A percentile compares a stretch with the other conserved stretches of the same genome.
Conservation (phyloP, 2,329 filamentous ascomycete species). For the Pseudocercospora fuligena region DNA sequence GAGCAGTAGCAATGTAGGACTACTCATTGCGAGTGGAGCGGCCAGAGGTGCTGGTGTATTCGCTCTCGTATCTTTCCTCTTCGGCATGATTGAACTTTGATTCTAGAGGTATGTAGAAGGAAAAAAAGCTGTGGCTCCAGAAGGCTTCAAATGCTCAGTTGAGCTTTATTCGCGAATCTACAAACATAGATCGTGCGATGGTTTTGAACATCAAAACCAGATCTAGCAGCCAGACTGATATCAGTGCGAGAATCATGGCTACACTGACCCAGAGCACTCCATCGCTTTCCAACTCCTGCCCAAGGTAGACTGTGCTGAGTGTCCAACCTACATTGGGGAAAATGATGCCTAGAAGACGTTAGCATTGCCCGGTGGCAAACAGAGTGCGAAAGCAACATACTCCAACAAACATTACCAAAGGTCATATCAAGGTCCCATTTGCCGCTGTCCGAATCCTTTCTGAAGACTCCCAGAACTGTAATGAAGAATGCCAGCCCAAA, state of each 20-base stretch:
- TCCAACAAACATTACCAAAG: constrained; percentile 28
- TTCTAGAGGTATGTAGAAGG: background rate
- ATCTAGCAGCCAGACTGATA: constrained; percentile 62
- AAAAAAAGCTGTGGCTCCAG: too few species aligned
- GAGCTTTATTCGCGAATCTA: constrained; percentile 31
- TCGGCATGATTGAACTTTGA: background rate
- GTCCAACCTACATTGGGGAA: constrained; percentile 70
- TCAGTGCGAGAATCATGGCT: constrained; percentile 61
- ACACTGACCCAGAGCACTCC: constrained; percentile 60
- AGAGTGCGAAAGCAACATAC: constrained; percentile 4
- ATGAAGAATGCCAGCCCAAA: constrained; percentile 30
- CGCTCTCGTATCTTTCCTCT: background rate
- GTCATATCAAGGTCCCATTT: constrained; percentile 22
- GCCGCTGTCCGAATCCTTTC: constrained; percentile 11
- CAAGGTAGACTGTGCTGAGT: constrained; percentile 63
- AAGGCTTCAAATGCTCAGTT: background rate
- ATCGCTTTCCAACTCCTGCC: constrained; percentile 54
- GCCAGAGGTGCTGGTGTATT: too few species aligned
- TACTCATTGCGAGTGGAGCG: too few species aligned
- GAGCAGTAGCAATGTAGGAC: background rate
- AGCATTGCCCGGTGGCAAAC: constrained; percentile 46
- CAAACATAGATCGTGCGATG: constrained; percentile 44
- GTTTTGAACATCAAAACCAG: constrained; percentile 55
- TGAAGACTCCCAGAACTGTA: constrained; percentile 19
- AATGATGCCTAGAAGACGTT: constrained; percentile 55